A percentile compares a stretch with the other conserved stretches of the same genome.
phyloP scores from a whole-genome alignment of 208 protist species.

The Trypanosomatidae sp. region DNA sequence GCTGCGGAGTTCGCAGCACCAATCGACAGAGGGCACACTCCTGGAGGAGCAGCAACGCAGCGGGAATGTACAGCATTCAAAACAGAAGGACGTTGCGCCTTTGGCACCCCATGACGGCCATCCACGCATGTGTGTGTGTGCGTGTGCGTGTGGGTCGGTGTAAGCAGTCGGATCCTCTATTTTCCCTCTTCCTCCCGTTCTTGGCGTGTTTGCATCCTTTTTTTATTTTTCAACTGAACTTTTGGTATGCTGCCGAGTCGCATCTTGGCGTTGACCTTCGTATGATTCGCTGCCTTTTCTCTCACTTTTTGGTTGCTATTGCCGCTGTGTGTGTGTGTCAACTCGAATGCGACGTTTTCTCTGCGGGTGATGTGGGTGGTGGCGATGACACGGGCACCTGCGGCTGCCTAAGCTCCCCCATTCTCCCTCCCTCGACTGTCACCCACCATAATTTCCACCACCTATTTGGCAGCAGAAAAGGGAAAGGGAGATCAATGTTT shows the following conservation, averaged over 20 bases:
- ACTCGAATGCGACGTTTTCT: background rate
- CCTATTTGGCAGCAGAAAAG: background rate
- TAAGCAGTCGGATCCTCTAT: background rate
- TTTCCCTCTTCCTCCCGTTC: background rate
- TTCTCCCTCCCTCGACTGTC: background rate
- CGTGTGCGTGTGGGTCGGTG: background rate
- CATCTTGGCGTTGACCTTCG: too few species aligned
- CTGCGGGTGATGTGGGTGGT: background rate
- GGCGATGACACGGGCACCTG: background rate
- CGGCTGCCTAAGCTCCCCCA: background rate
- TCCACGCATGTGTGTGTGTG: background rate
- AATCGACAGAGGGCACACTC: background rate
- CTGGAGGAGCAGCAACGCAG: background rate
- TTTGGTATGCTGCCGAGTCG: too few species aligned
- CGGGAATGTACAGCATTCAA: background rate
- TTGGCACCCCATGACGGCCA: background rate
- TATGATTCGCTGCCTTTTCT: too few species aligned
- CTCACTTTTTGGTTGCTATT: too few species aligned
- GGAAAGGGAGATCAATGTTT: background rate
- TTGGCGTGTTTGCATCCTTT: too few species aligned
- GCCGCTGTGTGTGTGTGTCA: too few species aligned
- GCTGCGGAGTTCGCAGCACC: background rate
- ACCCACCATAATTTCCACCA: background rate
- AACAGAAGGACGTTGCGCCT: too few species aligned
- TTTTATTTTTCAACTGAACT: too few species aligned